Evolutionary conservation across 2,329 filamentous ascomycete genomes (phyloP).

Genomic region (Pseudocercospora ulei): DNA sequence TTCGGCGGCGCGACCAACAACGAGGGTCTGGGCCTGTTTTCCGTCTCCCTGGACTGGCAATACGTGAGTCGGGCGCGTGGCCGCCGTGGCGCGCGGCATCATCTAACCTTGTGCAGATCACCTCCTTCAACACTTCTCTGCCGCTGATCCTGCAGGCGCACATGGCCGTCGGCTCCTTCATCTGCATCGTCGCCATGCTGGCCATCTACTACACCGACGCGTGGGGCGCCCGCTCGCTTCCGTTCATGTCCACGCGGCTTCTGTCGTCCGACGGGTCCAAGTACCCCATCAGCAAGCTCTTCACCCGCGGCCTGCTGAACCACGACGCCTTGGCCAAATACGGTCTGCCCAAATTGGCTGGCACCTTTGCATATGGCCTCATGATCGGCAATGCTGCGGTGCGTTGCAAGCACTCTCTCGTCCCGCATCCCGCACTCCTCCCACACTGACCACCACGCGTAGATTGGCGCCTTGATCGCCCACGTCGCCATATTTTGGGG

Average conservation of each 20-base stretch:
- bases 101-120: constrained; percentile 38
- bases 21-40: constrained; percentile 46
- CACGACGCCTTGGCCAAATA: constrained; percentile 37
- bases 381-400: constrained; percentile 49
- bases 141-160: constrained; percentile 44
- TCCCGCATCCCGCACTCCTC: too few species aligned
- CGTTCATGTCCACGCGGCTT: constrained; percentile 49
- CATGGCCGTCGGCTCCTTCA: constrained; percentile 39
- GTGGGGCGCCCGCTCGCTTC: constrained; percentile 42
- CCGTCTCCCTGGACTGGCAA: constrained; percentile 48
- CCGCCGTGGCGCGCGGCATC: too few species aligned
- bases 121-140: constrained; percentile 45
- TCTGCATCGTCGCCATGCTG: constrained; percentile 46
- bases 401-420: constrained; percentile 8
- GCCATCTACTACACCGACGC: constrained; percentile 46
- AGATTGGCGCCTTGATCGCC: constrained; percentile 47
- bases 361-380: constrained; percentile 40
- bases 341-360: constrained; percentile 44
- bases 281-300: constrained; percentile 37
- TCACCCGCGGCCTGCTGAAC: constrained; percentile 39
- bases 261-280: constrained; percentile 35
- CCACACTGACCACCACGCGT: background rate
- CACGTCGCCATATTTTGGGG: constrained; percentile 51
- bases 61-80: too few species aligned
- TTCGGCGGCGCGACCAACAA: constrained; percentile 48